phyloP scores from a whole-genome alignment of 192 early-diverging fungal genomes.

The Entrophospora sp. region DNA sequence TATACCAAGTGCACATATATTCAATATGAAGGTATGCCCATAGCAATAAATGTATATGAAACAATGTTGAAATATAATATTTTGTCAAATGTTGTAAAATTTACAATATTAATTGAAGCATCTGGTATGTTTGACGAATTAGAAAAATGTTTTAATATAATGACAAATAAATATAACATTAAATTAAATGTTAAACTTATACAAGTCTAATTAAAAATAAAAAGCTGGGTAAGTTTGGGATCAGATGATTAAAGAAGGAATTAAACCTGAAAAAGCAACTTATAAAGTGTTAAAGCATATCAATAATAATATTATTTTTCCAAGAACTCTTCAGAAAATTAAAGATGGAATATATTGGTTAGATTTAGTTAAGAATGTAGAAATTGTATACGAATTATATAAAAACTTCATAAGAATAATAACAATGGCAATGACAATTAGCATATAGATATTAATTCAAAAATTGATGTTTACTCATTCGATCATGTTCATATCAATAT shows the following conservation, averaged over 20 bases:
- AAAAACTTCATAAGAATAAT: background rate
- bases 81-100: conserved; percentile 25
- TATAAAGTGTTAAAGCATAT: background rate
- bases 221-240: conserved; percentile 25
- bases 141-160: conserved; percentile 17
- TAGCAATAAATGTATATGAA: conserved; percentile 24
- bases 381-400: background rate
- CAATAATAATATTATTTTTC: background rate
- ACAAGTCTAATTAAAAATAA: conserved; percentile 20
- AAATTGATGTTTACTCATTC: conserved; percentile 14
- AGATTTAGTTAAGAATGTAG: background rate
- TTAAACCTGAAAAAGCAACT: conserved; percentile 8
- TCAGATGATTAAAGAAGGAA: conserved; percentile 19
- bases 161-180: conserved; percentile 16
- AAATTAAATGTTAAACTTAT: conserved; percentile 28
- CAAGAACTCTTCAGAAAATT: background rate
- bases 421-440: background rate
- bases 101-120: conserved; percentile 31
- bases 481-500: conserved; percentile 29
- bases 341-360: background rate
- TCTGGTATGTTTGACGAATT: conserved; percentile 26
- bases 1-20: conserved; percentile 6
- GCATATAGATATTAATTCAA: too few relatives aligned
- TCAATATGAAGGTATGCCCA: conserved; percentile 21
- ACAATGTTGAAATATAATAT: conserved; percentile 25